Percentiles rank a stretch among this genome's conserved stretches.
phyloP scores from a whole-genome alignment of 2,329 filamentous ascomycete species.

The Fusarium circinatum region DNA sequence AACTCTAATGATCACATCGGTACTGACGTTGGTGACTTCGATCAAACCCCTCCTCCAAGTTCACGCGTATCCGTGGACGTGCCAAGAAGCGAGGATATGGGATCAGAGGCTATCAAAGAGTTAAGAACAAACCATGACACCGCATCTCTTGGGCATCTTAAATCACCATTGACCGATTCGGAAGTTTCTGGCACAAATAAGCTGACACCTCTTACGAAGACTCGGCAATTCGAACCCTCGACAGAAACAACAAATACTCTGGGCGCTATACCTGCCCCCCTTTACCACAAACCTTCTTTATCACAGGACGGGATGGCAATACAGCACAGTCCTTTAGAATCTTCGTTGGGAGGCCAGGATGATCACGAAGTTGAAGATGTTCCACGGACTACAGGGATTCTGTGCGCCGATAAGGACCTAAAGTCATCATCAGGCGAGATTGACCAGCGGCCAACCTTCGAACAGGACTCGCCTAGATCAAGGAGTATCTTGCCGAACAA shows the following conservation, averaged over 20 bases:
- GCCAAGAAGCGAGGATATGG: slow-evolving; percentile 22
- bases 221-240: background rate
- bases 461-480: background rate
- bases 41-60: slow-evolving; percentile 49
- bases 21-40: slow-evolving; percentile 45
- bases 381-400: background rate
- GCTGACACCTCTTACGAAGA: slow-evolving; percentile 34
- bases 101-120: background rate
- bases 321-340: background rate
- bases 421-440: background rate
- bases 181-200: slow-evolving; percentile 35
- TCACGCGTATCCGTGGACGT: slow-evolving; percentile 42
- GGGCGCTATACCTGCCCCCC: background rate
- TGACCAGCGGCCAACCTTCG: background rate
- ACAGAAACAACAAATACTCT: background rate
- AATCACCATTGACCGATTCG: slow-evolving; percentile 31
- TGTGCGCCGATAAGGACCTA: background rate
- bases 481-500: slow-evolving; percentile 15
- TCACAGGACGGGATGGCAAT: background rate
- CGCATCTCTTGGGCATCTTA: slow-evolving; percentile 38
- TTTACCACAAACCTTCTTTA: background rate
- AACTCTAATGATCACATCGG: slow-evolving; percentile 25
- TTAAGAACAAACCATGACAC: slow-evolving; percentile 8
- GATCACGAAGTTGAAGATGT: background rate
- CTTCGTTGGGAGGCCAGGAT: background rate